phyloP scores from a whole-genome alignment of 768 basidiomycete species.

The Leccinellum rugosiceps region DNA sequence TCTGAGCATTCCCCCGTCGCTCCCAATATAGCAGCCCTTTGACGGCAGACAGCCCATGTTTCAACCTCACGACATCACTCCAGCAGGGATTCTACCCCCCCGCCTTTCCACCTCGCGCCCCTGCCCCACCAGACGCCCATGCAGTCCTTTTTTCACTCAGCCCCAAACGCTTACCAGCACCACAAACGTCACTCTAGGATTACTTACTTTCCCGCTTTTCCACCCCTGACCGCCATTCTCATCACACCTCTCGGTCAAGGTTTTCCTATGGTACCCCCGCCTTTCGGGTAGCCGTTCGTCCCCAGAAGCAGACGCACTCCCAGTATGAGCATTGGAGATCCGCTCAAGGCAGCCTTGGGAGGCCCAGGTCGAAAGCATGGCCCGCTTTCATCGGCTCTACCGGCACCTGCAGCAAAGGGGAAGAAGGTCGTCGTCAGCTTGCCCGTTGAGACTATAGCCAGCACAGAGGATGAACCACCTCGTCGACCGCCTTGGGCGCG shows the following conservation, averaged over 20 bases:
- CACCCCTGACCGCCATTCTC: slow-evolving; percentile 52
- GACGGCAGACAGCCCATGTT: slow-evolving; percentile 48
- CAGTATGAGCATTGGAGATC: slow-evolving; percentile 73
- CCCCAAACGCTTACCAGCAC: slow-evolving; percentile 47
- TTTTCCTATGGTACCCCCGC: slow-evolving; percentile 51
- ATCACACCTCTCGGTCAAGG: slow-evolving; percentile 59
- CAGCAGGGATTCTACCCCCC: slow-evolving; percentile 57
- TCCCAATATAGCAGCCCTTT: slow-evolving; percentile 56
- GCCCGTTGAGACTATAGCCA: slow-evolving; percentile 59
- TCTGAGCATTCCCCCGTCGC: slow-evolving; percentile 59
- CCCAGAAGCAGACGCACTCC: slow-evolving; percentile 63
- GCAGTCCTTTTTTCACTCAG: slow-evolving; percentile 61
- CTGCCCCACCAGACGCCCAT: slow-evolving; percentile 66
- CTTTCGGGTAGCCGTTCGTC: slow-evolving; percentile 48
- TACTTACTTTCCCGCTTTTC: slow-evolving; percentile 60
- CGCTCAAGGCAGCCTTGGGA: slow-evolving; percentile 83
- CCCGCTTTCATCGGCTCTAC: slow-evolving; percentile 47
- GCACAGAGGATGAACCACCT: slow-evolving; percentile 37
- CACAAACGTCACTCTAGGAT: slow-evolving; percentile 57
- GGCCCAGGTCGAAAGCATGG: slow-evolving; percentile 76
- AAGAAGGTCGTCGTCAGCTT: slow-evolving; percentile 73
- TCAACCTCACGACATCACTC: slow-evolving; percentile 54
- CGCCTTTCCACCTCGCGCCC: slow-evolving; percentile 42
- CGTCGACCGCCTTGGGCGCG: slow-evolving; percentile 59
- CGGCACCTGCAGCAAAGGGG: slow-evolving; percentile 40